phyloP scores from a whole-genome alignment of 2,329 filamentous ascomycete genomes.

The Lasiodiplodia sp. region DNA sequence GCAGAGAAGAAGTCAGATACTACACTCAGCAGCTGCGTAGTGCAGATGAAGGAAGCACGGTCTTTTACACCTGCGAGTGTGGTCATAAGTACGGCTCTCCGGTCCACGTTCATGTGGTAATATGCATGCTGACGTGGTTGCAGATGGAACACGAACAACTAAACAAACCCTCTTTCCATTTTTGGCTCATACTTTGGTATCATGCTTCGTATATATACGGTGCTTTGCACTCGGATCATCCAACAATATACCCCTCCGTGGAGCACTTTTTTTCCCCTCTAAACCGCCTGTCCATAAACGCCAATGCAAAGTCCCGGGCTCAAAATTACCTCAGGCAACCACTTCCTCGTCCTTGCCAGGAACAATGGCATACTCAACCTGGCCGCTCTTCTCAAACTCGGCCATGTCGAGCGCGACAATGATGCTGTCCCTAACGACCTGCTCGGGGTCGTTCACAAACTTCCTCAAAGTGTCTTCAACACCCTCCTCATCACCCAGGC shows the following conservation, averaged over 20 bases:
- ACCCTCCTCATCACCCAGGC: conserved; percentile 89
- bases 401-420: conserved; percentile 98
- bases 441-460: conserved; percentile 89
- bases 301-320: conserved; percentile 15
- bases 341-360: conserved; percentile 56
- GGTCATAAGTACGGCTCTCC: conserved; percentile 74
- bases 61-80: conserved; percentile 90
- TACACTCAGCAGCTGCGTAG: conserved; percentile 85
- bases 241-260: conserved; percentile 19
- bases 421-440: conserved; percentile 92
- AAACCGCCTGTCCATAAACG: conserved; percentile 26
- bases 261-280: conserved; percentile 22
- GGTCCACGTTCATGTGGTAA: conserved; percentile 29
- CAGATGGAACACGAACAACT: conserved; percentile 68
- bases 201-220: conserved; percentile 24
- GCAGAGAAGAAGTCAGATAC: conserved; percentile 81
- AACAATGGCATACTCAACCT: conserved; percentile 90
- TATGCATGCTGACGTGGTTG: conserved; percentile 30
- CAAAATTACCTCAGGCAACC: conserved; percentile 32
- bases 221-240: conserved; percentile 17
- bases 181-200: conserved; percentile 26
- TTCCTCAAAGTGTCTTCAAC: conserved; percentile 84
- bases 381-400: conserved; percentile 88
- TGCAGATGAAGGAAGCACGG: conserved; percentile 93
- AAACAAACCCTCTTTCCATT: conserved; percentile 38